Evolutionary conservation across 1,284 basidiomycete species (phyloP), one percentile per base, ranked within the genome.

Genomic region (Cryptococcus deneoformans): DNA sequence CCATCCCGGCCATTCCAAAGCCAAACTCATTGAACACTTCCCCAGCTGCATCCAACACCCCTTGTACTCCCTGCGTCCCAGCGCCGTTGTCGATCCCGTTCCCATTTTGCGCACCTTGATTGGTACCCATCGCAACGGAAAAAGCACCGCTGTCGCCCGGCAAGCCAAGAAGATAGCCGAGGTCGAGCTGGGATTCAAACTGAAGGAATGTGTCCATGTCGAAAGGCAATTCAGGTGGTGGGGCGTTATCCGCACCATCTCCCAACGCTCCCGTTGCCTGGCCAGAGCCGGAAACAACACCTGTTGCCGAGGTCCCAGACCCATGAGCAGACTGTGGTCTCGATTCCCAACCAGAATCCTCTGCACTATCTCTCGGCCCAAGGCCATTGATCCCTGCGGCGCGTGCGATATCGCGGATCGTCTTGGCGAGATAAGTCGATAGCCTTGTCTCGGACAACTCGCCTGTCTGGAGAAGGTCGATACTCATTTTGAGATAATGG

Each of bases 401-500:
- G 11, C 58, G 47, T 20, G 61, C 57, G n/a, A 70, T 65, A 37
- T 70, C 68, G 29, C 62, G 54, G 43, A 70, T 64, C 1, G 67
- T 68, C 52, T 63, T 64, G 11, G 68, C 65, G 36, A 70, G 57
- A 50, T 66, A 69, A 1, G 65, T 70, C n/a, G 58, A 56, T n/a
- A 70, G 43, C 34, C 63, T 56, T 6, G 67, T 71, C 46, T 69
- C 67, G 42, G 61, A 62, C 47, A 71, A 29, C 50, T 71, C 69
- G 12, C 59, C 61, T 2, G 54, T 36, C 50, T 67, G 64, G 37
- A 71, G 59, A 24, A 68, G 47, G 40, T 68, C 63, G n/a, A 65
- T 59, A 16, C 58, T 57, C 62, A 68, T 63, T 42, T 64, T 61
- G 38, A 69, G 58, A 50, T 68, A 69, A 45, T 71, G 68, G 4